A percentile compares a stretch with the other conserved stretches of the same genome.
These are phyloP conservation scores for Lathyrus oleraceus DNA, from an alignment of 306 rosid genomes.

Conservation along the genomic window DNA sequence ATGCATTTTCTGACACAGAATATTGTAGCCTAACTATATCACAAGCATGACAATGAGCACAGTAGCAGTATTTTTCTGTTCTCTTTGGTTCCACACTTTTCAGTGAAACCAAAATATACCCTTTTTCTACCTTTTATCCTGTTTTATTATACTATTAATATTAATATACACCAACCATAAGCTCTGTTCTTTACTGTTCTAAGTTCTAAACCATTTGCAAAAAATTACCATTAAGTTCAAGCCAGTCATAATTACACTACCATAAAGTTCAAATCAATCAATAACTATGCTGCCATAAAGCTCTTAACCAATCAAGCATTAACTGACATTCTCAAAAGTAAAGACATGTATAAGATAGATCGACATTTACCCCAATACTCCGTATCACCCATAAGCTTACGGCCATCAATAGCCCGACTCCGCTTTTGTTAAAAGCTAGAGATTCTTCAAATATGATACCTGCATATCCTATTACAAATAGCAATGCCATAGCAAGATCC, in stretches of 20 bases:
- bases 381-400: constrained; percentile 91
- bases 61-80: background rate
- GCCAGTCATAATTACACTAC: background rate
- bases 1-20: too few relatives aligned
- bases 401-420: constrained; percentile 97
- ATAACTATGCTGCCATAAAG: background rate
- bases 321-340: constrained; percentile 18
- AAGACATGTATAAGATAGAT: constrained; percentile 10
- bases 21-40: background rate
- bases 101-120: background rate
- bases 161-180: background rate
- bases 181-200: background rate
- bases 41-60: constrained; percentile 11
- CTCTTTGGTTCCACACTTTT: constrained; percentile 1
- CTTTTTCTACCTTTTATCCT: background rate
- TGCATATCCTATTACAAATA: constrained; percentile 87
- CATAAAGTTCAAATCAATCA: background rate
- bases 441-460: constrained; percentile 97
- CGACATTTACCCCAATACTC: constrained; percentile 77
- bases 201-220: background rate
- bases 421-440: constrained; percentile 92
- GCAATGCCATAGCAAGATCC: constrained; percentile 93
- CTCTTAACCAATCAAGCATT: constrained; percentile 23
- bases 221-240: background rate
- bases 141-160: background rate